phyloP scores from a whole-genome alignment of 768 basidiomycete genomes.

The Gloeopeniophorella convolvens region DNA sequence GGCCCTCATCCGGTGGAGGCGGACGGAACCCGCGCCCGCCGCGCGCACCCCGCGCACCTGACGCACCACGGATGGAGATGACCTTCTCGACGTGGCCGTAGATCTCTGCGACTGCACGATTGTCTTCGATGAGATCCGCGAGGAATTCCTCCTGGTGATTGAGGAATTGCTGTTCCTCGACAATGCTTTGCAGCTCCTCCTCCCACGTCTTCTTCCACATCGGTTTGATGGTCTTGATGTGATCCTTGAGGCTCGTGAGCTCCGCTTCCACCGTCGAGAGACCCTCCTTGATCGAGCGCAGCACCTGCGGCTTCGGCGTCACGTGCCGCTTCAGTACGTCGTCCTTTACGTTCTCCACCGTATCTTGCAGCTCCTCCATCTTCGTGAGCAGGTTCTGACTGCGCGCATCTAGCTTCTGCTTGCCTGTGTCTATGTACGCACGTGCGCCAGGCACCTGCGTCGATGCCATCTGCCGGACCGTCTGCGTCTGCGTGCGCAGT shows the following conservation, averaged over 20 bases:
- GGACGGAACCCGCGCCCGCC: constrained; percentile 47
- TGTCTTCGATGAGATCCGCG: constrained; percentile 82
- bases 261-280: constrained; percentile 59
- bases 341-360: constrained; percentile 80
- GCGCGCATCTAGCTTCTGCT: constrained; percentile 81
- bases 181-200: constrained; percentile 90
- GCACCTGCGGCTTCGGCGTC: constrained; percentile 66
- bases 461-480: constrained; percentile 80
- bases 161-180: constrained; percentile 94
- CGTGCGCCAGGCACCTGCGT: constrained; percentile 80
- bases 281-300: constrained; percentile 68
- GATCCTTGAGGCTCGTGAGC: constrained; percentile 70
- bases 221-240: constrained; percentile 85
- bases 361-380: constrained; percentile 90
- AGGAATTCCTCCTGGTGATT: constrained; percentile 90
- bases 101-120: constrained; percentile 84
- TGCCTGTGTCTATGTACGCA: constrained; percentile 85
- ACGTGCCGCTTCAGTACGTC: constrained; percentile 88
- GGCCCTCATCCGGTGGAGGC: constrained; percentile 58
- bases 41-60: constrained; percentile 30
- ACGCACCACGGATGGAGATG: constrained; percentile 56
- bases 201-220: constrained; percentile 99
- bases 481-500: constrained; percentile 77
- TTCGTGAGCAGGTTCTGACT: constrained; percentile 88
- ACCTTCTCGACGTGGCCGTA: constrained; percentile 89